These are phyloP conservation scores for Lentinula aciculospora DNA, from an alignment of 768 basidiomycete genomes.

Conservation along the genomic window DNA sequence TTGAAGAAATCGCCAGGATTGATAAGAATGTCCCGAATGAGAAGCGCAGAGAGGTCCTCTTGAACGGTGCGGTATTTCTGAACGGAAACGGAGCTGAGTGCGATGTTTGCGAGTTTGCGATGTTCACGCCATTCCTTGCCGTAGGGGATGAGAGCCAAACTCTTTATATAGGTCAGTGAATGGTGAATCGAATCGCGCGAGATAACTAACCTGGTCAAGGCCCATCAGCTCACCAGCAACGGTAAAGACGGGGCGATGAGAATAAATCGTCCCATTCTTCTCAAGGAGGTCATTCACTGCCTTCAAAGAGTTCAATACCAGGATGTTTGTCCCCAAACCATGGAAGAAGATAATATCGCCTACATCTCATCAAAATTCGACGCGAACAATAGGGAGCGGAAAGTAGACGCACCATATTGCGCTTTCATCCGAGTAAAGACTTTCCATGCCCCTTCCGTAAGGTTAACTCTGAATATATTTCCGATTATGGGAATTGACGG, in stretches of 20 bases:
- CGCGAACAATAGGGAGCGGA: no score
- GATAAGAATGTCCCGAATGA: conserved; percentile 11
- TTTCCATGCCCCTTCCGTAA: not conserved
- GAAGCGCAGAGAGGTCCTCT: conserved; percentile 17
- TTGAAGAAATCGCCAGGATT: conserved; percentile 14
- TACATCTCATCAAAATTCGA: no score
- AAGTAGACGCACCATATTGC: not conserved
- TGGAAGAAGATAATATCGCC: not conserved
- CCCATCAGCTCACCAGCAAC: conserved; percentile 1
- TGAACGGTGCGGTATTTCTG: conserved; percentile 25
- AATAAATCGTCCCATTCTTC: conserved; percentile 19
- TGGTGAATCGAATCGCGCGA: not conserved
- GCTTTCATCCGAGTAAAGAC: not conserved
- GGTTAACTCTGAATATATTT: not conserved
- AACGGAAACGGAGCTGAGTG: conserved; percentile 23
- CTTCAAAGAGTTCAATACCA: conserved; percentile 16
- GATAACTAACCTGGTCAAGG: not conserved
- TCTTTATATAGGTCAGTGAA: not conserved
- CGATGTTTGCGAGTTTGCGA: conserved; percentile 22
- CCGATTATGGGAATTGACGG: not conserved
- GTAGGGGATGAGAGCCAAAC: conserved; percentile 13
- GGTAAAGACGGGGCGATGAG: conserved; percentile 21
- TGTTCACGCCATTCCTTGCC: conserved; percentile 19
- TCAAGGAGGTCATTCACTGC: conserved; percentile 23
- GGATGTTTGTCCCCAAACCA: not conserved